phyloP scores from a whole-genome alignment of 169 alveolate species.

The Cryptosporidium viatorum region DNA sequence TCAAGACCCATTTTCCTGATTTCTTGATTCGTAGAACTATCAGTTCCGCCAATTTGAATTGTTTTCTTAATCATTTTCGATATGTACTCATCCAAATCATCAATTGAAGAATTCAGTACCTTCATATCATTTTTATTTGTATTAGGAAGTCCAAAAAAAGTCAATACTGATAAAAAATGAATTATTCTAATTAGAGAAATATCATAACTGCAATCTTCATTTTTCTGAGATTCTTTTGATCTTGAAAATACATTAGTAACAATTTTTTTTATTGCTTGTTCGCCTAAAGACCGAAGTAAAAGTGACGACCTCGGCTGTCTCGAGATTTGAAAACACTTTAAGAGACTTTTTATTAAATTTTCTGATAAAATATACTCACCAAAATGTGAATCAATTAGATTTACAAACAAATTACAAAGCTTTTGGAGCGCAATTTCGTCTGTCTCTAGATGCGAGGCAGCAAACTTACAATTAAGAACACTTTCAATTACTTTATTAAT shows the following conservation, averaged over 20 bases:
- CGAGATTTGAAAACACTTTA: slow-evolving; percentile 66
- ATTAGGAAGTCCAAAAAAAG: slow-evolving; percentile 32
- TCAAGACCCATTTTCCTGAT: slow-evolving; percentile 61
- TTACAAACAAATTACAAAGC: slow-evolving; percentile 14
- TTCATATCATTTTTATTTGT: not conserved
- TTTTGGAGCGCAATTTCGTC: slow-evolving; percentile 67
- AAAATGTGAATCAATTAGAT: slow-evolving; percentile 18
- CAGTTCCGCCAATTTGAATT: slow-evolving; percentile 28
- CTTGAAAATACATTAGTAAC: slow-evolving; percentile 16
- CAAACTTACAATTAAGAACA: slow-evolving; percentile 56
- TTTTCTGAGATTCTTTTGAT: not conserved
- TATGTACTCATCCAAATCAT: slow-evolving; percentile 6
- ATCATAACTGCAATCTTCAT: not conserved
- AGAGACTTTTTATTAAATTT: slow-evolving; percentile 22
- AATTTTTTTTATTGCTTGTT: slow-evolving; percentile 19
- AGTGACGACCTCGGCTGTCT: slow-evolving; percentile 72
- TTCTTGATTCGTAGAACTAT: slow-evolving; percentile 9
- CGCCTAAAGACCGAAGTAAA: slow-evolving; percentile 57
- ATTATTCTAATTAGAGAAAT: slow-evolving; percentile 8
- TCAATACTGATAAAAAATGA: slow-evolving; percentile 31
- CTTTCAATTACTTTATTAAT: slow-evolving; percentile 18
- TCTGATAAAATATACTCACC: slow-evolving; percentile 54
- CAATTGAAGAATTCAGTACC: not conserved
- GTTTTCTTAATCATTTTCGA: slow-evolving; percentile 36
- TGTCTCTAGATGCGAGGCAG: slow-evolving; percentile 45